Evolutionary conservation across 1,284 basidiomycete genomes (phyloP).

Genomic region (Fomes fomentarius): DNA sequence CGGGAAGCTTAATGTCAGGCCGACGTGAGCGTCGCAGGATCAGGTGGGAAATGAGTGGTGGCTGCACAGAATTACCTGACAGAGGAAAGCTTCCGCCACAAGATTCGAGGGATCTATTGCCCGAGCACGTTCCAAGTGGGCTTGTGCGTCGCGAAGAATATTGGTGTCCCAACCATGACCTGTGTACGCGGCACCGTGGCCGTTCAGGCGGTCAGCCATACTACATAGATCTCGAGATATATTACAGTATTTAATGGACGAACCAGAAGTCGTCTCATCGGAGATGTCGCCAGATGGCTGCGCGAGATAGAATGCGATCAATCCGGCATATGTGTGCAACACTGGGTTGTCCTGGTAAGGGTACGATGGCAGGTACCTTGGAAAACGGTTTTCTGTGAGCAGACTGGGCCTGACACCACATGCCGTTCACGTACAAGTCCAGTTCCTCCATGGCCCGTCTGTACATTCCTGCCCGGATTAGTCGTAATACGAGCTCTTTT

Average conservation of each 20-base stretch:
- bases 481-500: slow-evolving; percentile 70
- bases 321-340: slow-evolving; percentile 82
- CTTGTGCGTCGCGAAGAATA: slow-evolving; percentile 59
- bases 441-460: slow-evolving; percentile 81
- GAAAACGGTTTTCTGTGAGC: slow-evolving; percentile 2
- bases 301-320: slow-evolving; percentile 66
- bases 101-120: slow-evolving; percentile 60
- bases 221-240: neutral
- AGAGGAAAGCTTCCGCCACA: slow-evolving; percentile 53
- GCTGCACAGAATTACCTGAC: slow-evolving; percentile 45
- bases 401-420: neutral
- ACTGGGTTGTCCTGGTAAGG: slow-evolving; percentile 83
- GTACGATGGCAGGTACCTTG: slow-evolving; percentile 81
- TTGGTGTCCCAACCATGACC: slow-evolving; percentile 33
- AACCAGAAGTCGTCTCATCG: slow-evolving; percentile 20
- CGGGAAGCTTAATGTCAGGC: slow-evolving; percentile 23
- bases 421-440: slow-evolving; percentile 63
- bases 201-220: slow-evolving; percentile 2
- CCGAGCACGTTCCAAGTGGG: slow-evolving; percentile 65
- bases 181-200: neutral
- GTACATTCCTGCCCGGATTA: slow-evolving; percentile 61
- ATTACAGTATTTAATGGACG: slow-evolving; percentile 5
- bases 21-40: neutral
- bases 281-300: slow-evolving; percentile 35
- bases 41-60: neutral